Percentiles rank a stretch among this genome's conserved stretches.
Evolutionary conservation across 345 rosid genomes (phyloP).

Genomic region (Syzygium grande): DNA sequence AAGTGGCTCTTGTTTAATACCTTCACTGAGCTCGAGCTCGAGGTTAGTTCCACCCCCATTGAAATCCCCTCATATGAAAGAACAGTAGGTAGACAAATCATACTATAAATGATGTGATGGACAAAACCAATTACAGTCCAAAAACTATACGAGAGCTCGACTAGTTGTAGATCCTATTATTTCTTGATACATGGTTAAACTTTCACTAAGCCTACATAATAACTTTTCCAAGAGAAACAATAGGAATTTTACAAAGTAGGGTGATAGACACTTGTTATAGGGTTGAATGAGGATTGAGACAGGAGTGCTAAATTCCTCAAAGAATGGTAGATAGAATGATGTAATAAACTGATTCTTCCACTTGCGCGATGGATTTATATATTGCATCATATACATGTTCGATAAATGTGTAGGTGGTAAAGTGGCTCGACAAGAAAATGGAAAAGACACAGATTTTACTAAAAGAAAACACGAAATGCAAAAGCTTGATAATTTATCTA

Average conservation of each 20-base stretch:
- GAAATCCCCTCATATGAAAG: not conserved
- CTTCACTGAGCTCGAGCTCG: slow-evolving; percentile 1
- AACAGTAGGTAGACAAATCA: not conserved
- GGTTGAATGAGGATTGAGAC: not conserved
- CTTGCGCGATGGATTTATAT: not conserved
- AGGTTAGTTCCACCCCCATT: not conserved
- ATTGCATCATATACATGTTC: not conserved
- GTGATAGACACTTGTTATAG: not conserved
- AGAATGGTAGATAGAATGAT: not conserved
- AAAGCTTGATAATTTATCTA: not conserved
- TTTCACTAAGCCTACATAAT: not conserved
- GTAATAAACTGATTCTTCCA: not conserved
- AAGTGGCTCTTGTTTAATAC: slow-evolving; percentile 2
- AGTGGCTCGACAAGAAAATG: not conserved
- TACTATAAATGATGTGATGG: not conserved
- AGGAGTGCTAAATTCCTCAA: not conserved
- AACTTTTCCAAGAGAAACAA: not conserved
- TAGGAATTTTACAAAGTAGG: not conserved
- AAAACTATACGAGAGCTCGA: not conserved
- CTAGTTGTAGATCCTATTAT: not conserved
- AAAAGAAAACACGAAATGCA: not conserved
- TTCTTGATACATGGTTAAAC: not conserved
- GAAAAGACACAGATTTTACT: not conserved
- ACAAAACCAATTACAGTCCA: not conserved
- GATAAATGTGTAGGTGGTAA: not conserved